These are phyloP conservation scores for Arthrobotrys iridis DNA, from an alignment of 2,329 filamentous ascomycete species.

Conservation along the genomic window DNA sequence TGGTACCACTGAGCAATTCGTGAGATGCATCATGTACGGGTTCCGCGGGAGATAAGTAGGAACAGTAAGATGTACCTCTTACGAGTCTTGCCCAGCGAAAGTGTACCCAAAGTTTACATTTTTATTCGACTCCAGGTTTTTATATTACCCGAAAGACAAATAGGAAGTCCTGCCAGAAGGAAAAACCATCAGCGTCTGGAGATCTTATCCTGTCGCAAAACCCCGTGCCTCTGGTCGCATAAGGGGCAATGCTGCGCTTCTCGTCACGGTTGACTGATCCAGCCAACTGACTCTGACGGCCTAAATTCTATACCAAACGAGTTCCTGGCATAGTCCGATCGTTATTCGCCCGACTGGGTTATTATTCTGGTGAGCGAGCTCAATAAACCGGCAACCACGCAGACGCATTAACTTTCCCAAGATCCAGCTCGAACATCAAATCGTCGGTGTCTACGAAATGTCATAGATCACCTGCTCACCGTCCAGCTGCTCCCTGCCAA, in stretches of 20 bases:
- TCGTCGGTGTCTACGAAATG: conserved; percentile 15
- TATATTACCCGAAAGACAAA: conserved; percentile 51
- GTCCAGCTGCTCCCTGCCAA: conserved; percentile 34
- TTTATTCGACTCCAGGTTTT: conserved; percentile 31
- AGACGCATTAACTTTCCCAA: conserved; percentile 47
- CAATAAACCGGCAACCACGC: conserved; percentile 25
- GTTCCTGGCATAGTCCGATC: neutral
- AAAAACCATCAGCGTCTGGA: conserved; percentile 10
- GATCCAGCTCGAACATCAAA: conserved; percentile 16
- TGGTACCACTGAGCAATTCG: conserved; percentile 42
- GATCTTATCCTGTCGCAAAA: conserved; percentile 25
- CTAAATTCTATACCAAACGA: neutral
- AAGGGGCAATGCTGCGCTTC: conserved; percentile 31
- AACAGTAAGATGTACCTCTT: conserved; percentile 7
- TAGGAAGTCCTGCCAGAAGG: conserved; percentile 39
- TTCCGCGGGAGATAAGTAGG: too few relatives aligned
- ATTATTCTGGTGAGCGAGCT: conserved; percentile 16
- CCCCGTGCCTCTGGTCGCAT: conserved; percentile 13
- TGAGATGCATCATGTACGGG: neutral
- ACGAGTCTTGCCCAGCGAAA: neutral
- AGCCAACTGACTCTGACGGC: neutral
- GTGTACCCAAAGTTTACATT: conserved; percentile 1
- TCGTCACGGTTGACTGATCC: conserved; percentile 16
- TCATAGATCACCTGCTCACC: conserved; percentile 43
- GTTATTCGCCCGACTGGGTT: neutral